phyloP scores from a whole-genome alignment of 805 yeast species.

The Priceomyces castillae region DNA sequence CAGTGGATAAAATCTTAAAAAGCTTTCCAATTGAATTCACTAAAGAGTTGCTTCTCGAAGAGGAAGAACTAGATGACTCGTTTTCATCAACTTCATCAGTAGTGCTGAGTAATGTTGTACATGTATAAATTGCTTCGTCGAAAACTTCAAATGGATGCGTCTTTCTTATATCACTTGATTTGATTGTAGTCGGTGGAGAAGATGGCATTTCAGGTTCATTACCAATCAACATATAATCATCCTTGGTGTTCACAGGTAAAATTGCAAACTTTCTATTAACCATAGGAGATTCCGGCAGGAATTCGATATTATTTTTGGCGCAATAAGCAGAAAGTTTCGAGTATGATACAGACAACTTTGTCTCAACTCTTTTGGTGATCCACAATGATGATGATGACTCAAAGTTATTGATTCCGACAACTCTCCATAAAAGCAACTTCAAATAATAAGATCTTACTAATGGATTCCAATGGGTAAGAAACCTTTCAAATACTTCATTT shows the following conservation, averaged over 20 bases:
- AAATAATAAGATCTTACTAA: slow-evolving; percentile 67
- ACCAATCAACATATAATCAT: slow-evolving; percentile 16
- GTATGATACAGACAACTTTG: slow-evolving; percentile 28
- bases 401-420: slow-evolving; percentile 43
- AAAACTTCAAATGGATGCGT: slow-evolving; percentile 62
- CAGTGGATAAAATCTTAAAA: slow-evolving; percentile 36
- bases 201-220: slow-evolving; percentile 10
- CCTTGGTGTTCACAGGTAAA: slow-evolving; percentile 28
- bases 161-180: slow-evolving; percentile 40
- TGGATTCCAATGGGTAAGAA: slow-evolving; percentile 79
- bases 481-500: slow-evolving; percentile 48
- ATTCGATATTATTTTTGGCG: slow-evolving; percentile 23
- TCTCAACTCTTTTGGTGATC: slow-evolving; percentile 28
- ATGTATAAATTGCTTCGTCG: slow-evolving; percentile 60
- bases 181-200: slow-evolving; percentile 16
- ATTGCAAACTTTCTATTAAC: slow-evolving; percentile 51
- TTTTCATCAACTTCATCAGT: slow-evolving; percentile 6
- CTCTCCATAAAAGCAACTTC: slow-evolving; percentile 66
- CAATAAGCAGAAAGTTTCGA: slow-evolving; percentile 25
- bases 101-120: slow-evolving; percentile 21
- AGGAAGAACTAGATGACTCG: slow-evolving; percentile 3
- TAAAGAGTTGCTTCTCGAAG: slow-evolving; percentile 19
- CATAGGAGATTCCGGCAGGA: slow-evolving; percentile 37
- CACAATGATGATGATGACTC: slow-evolving; percentile 33
- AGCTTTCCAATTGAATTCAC: slow-evolving; percentile 35